Base-by-base conservation (phyloP, 2,329 filamentous ascomycete species). In the Colletotrichum sp. region DNA sequence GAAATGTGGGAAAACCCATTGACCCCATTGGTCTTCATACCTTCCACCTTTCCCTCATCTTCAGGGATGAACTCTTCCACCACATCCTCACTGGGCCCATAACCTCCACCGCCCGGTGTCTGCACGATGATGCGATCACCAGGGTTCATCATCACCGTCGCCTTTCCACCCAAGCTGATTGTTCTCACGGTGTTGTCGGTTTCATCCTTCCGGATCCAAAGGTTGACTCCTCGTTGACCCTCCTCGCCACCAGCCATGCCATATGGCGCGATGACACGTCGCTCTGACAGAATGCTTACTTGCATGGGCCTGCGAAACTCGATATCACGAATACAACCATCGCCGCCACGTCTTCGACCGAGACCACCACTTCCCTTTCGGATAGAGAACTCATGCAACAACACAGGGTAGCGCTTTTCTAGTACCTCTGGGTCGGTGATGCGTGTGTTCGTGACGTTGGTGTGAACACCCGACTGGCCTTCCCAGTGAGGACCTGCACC, bases 381-480 rank as follows among this genome's bases (percentile, higher is more conserved):
- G 16, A 85, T 78, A 1, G 72, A 78, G 55, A 84, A 85, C 63
- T 82, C 79, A 8, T 81, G 80, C 0, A 85, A 76, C 19, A 85
- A 77, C 8, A 80, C 77, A 0, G 83, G 83, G 28, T 84, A 85
- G 1, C 83, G 78, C 72, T 82, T 81, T 76, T 85, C 84, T 4
- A 85, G 69, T 5, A 83, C 81, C 79, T 85, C 84, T 0, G 82
- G 80, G 19, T 85, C 84, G 2, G 83, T 83, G 30, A 83, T 84
- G n/a, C 84, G 79, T 0, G 84, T 85, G 55, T 85, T 85, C 2
- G 82, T 85, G 81, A 87, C 82, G 68, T 88, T 82, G 0, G 78
- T 79, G 28, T 85, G 82, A 1, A 84, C 82, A 0, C 80, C 83
- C 12, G 79, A 80, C 0, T 79, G 77, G 1, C 83, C 82, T 1